These are phyloP conservation scores for Fusarium sp. DNA, from an alignment of 2,329 filamentous ascomycete species.

Conservation along the genomic window DNA sequence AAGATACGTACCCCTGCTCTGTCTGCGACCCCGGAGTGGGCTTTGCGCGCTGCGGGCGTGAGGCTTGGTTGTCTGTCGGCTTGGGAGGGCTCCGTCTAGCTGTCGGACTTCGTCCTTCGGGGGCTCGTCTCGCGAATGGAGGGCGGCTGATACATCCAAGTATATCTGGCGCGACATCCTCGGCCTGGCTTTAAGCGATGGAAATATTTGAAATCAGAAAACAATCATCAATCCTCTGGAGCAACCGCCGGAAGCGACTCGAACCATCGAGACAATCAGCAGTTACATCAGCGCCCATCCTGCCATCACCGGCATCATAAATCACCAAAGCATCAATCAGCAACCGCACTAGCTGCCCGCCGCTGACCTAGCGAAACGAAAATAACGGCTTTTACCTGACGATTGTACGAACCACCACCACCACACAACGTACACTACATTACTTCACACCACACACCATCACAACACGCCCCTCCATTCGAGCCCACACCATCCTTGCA, in stretches of 20 bases:
- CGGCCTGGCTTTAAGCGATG: not conserved
- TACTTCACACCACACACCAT: slow-evolving; percentile 21
- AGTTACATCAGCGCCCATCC: slow-evolving; percentile 17
- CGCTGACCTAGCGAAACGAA: slow-evolving; percentile 33
- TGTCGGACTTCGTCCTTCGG: slow-evolving; percentile 15
- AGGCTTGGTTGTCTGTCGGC: slow-evolving; percentile 10
- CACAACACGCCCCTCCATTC: slow-evolving; percentile 17
- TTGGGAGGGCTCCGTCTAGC: slow-evolving; percentile 20
- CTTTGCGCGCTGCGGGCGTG: slow-evolving; percentile 23
- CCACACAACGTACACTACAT: slow-evolving; percentile 19
- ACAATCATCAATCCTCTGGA: not conserved
- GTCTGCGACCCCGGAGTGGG: slow-evolving; percentile 14
- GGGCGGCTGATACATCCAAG: not conserved
- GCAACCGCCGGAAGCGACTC: slow-evolving; percentile 29
- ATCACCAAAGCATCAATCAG: slow-evolving; percentile 34
- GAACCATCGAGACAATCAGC: slow-evolving; percentile 32
- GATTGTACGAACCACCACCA: slow-evolving; percentile 14
- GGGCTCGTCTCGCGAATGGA: slow-evolving; percentile 12
- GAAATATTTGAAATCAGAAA: slow-evolving; percentile 35
- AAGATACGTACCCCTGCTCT: slow-evolving; percentile 23
- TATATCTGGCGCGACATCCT: slow-evolving; percentile 8
- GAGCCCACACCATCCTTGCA: slow-evolving; percentile 26
- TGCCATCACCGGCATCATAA: slow-evolving; percentile 35
- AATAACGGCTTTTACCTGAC: slow-evolving; percentile 37
- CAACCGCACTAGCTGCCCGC: slow-evolving; percentile 22